Base-by-base conservation (phyloP, 208 protist species). In the Leishmania aethiopica region DNA sequence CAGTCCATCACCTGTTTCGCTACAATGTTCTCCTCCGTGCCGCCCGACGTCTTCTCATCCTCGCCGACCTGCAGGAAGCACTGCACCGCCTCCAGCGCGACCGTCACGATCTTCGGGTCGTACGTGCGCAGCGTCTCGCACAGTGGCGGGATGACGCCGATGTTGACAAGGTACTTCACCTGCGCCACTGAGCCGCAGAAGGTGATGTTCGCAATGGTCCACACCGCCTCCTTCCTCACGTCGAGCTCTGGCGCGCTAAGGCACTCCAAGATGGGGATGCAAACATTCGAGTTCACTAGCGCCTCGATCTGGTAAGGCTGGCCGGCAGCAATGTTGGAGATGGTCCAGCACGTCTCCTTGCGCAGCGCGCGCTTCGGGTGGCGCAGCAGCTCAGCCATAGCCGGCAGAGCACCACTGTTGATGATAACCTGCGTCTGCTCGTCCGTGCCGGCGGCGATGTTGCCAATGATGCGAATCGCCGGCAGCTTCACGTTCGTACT, bases 281-380 rank as follows among this genome's bases (percentile, higher is more conserved):
- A 98, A 66, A 99, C 88, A 78, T 97, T 92, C 74, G 91, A 83
- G 28, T 93, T 86, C 51, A 99, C 94, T 51, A 99, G 88, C 2
- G 90, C 88, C 71, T 99, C 95, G 71, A 99, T 98, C 90, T 99
- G 99, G 22, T 88, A 72, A 7, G 83, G 67, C 86, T 86, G 98
- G 72, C 99, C 99, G 10, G 99, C 99, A 32, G 98, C 99, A 73
- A 99, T 99, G 95, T 99, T 99, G 22, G 99, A 99, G 75, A 99
- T 93, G 11, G 99, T 99, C 99, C 99, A 99, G 90, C 98, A 99
- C 35, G 98, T 95, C 88, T 99, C 99, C 91, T 99, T 99, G 35
- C 93, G 92, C 66, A 99, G 98, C 62, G 92, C 89, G 57, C 93
- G 94, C 79, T 97, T 97, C 22, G 81, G 81, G 82, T 94, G 89